Evolutionary conservation across 495 filamentous ascomycete species (phyloP).

Genomic region (Penicillium mononematosum): DNA sequence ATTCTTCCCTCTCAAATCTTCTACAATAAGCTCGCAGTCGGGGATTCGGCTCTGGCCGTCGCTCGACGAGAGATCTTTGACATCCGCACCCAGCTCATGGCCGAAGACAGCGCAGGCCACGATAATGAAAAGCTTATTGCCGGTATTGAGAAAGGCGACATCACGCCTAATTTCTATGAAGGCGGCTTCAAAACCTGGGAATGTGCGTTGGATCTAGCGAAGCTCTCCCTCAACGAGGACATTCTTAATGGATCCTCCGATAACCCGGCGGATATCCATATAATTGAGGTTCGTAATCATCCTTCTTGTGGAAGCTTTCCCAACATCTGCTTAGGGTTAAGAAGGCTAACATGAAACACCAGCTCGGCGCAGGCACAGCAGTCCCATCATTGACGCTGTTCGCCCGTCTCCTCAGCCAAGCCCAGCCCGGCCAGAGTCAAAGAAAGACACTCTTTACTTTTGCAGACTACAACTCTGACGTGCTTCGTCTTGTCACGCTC

Average conservation of each 20-base stretch:
- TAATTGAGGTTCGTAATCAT: slow-evolving; percentile 68
- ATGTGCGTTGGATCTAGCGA: slow-evolving; percentile 84
- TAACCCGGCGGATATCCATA: slow-evolving; percentile 47
- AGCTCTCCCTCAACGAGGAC: slow-evolving; percentile 41
- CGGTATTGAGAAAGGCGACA: slow-evolving; percentile 75
- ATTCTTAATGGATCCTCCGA: slow-evolving; percentile 17
- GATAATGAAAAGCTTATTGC: slow-evolving; percentile 46
- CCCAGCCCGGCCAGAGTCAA: slow-evolving; percentile 19
- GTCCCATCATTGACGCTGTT: slow-evolving; percentile 79
- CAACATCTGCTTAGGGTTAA: not conserved
- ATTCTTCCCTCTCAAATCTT: slow-evolving; percentile 75
- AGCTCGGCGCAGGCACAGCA: slow-evolving; percentile 91
- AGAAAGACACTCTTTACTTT: slow-evolving; percentile 62
- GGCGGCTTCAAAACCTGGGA: slow-evolving; percentile 99
- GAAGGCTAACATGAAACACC: slow-evolving; percentile 2
- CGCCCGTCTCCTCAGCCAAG: slow-evolving; percentile 58
- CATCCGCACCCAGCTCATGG: slow-evolving; percentile 90
- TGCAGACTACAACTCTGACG: slow-evolving; percentile 85
- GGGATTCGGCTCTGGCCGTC: slow-evolving; percentile 49
- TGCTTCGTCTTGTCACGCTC: slow-evolving; percentile 81
- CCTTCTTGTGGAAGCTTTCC: not conserved
- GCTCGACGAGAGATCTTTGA: slow-evolving; percentile 91
- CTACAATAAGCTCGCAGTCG: slow-evolving; percentile 62
- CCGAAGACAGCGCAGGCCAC: slow-evolving; percentile 62
- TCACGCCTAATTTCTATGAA: slow-evolving; percentile 89